These are phyloP conservation scores for Tolypocladium ovalisporum DNA, from an alignment of 2,329 filamentous ascomycete species.

Conservation along the genomic window DNA sequence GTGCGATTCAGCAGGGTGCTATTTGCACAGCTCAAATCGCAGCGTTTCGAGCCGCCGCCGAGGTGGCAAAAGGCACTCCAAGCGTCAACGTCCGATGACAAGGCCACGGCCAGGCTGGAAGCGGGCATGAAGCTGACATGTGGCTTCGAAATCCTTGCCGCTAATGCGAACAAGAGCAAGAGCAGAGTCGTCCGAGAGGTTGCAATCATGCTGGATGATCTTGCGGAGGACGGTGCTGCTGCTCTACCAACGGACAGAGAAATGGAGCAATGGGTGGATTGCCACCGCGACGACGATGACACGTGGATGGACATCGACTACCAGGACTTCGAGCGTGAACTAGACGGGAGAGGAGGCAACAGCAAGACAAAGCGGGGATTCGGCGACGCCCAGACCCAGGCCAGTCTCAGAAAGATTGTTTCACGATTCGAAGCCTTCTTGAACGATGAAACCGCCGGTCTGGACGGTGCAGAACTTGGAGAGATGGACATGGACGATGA, in stretches of 20 bases:
- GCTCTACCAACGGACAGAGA: conserved; percentile 60
- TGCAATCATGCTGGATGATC: conserved; percentile 62
- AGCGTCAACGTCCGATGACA: conserved; percentile 2
- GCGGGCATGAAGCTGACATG: conserved; percentile 83
- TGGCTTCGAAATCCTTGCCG: conserved; percentile 80
- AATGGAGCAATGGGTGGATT: conserved; percentile 57
- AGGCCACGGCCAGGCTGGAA: conserved; percentile 33
- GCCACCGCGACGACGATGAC: conserved; percentile 65
- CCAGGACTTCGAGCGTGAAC: conserved; percentile 74
- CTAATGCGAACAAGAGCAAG: conserved; percentile 55
- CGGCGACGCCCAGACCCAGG: conserved; percentile 56
- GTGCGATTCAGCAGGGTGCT: conserved; percentile 79
- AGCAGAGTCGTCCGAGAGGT: conserved; percentile 64
- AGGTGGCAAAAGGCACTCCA: conserved; percentile 30
- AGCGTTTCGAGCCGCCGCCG: conserved; percentile 61
- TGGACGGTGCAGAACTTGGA: conserved; percentile 64
- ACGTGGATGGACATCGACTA: conserved; percentile 89
- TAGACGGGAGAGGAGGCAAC: conserved; percentile 39
- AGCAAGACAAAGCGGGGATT: conserved; percentile 29
- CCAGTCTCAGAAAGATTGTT: conserved; percentile 81
- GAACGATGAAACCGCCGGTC: conserved; percentile 70
- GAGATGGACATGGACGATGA: conserved; percentile 61
- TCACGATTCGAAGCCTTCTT: conserved; percentile 88
- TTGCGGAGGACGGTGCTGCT: conserved; percentile 57
- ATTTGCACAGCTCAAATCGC: conserved; percentile 82